phyloP scores from a whole-genome alignment of 164 flowering plant species.

The Chloranthus sessilifolius region DNA sequence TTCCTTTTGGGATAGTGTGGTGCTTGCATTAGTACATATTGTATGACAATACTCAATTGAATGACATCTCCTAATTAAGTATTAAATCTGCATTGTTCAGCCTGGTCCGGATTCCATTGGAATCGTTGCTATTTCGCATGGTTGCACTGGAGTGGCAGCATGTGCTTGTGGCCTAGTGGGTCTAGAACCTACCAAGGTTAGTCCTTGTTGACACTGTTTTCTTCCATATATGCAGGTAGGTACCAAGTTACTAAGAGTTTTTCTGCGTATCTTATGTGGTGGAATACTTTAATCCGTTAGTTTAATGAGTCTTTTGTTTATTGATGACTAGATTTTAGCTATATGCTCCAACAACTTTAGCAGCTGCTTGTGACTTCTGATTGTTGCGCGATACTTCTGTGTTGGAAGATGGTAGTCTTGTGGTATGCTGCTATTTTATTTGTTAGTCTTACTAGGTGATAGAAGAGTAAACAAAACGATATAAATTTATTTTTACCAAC shows the following conservation, averaged over 20 bases:
- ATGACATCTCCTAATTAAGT: too few relatives aligned
- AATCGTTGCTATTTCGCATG: slow-evolving; percentile 97
- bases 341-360: slow-evolving; percentile 99
- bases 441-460: too few relatives aligned
- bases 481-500: too few relatives aligned
- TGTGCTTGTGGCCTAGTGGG: slow-evolving; percentile 96
- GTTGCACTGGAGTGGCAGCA: slow-evolving; percentile 95
- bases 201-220: not conserved
- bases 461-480: too few relatives aligned
- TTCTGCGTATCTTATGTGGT: not conserved
- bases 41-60: too few relatives aligned
- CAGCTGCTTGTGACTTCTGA: slow-evolving; percentile 97
- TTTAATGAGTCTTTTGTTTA: not conserved
- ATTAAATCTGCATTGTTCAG: slow-evolving; percentile 26
- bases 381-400: slow-evolving; percentile 79
- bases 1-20: too few relatives aligned
- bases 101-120: slow-evolving; percentile 99
- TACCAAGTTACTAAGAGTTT: too few relatives aligned
- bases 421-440: too few relatives aligned
- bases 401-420: slow-evolving; percentile 96
- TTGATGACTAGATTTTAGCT: slow-evolving; percentile 34
- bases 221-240: slow-evolving; percentile 73
- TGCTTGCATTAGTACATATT: too few relatives aligned
- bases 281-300: not conserved
- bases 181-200: slow-evolving; percentile 87